Evolutionary conservation across 2,329 filamentous ascomycete genomes (phyloP).

Genomic region (Cladosporium oxysporum): DNA sequence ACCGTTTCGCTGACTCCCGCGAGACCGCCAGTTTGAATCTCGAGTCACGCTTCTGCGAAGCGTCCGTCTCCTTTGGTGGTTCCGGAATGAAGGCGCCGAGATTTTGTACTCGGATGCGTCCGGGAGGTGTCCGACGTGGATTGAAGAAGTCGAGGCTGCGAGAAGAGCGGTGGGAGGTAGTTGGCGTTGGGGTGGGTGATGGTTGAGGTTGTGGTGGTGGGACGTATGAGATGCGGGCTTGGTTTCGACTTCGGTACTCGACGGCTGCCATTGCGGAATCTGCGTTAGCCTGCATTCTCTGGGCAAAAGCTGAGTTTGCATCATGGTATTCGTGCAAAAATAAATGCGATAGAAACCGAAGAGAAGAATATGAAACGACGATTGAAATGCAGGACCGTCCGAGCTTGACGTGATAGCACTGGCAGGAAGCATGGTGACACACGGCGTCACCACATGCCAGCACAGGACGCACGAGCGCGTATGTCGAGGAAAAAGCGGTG

Average conservation of each 20-base stretch:
- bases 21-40: slow-evolving; percentile 53
- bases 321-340: not conserved
- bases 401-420: slow-evolving; percentile 9
- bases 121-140: slow-evolving; percentile 19
- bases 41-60: slow-evolving; percentile 10
- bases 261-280: slow-evolving; percentile 14
- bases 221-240: slow-evolving; percentile 11
- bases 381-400: slow-evolving; percentile 18
- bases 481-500: slow-evolving; percentile 14
- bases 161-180: not conserved
- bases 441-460: slow-evolving; percentile 15
- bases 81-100: slow-evolving; percentile 10
- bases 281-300: slow-evolving; percentile 12
- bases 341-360: not conserved
- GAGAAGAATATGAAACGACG: slow-evolving; percentile 9
- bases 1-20: slow-evolving; percentile 52
- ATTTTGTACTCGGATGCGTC: slow-evolving; percentile 17
- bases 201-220: not conserved
- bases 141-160: slow-evolving; percentile 33
- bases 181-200: not conserved
- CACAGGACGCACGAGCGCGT: slow-evolving; percentile 21
- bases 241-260: slow-evolving; percentile 16
- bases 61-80: not conserved
- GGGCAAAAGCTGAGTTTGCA: not conserved
- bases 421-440: slow-evolving; percentile 20